A percentile compares a stretch with the other conserved stretches of the same genome.
phyloP scores from a whole-genome alignment of 2,329 filamentous ascomycete genomes.

The Bipolaris zeicola region DNA sequence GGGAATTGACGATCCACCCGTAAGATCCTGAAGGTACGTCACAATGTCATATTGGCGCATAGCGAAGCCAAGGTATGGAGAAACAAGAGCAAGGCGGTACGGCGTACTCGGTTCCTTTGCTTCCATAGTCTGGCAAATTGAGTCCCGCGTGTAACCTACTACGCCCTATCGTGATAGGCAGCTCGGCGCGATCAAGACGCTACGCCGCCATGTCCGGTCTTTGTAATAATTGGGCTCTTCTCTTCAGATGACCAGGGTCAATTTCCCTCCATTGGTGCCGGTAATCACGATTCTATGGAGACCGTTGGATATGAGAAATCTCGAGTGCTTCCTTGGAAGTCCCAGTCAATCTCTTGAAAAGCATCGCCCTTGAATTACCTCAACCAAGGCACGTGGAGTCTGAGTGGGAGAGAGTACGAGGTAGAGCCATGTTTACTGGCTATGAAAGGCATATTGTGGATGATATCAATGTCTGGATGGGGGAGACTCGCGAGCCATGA shows the following conservation, averaged over 20 bases:
- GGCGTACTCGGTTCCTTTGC: constrained; percentile 48
- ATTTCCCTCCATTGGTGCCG: constrained; percentile 55
- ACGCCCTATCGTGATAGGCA: constrained; percentile 52
- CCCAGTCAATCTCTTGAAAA: constrained; percentile 62
- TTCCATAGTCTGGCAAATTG: constrained; percentile 48
- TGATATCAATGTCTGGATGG: no score
- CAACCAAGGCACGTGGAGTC: constrained; percentile 63
- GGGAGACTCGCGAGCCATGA: no score
- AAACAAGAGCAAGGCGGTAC: constrained; percentile 48
- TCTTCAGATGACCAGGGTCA: constrained; percentile 48
- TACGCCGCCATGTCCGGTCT: constrained; percentile 48
- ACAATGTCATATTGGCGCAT: constrained; percentile 47
- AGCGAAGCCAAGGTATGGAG: constrained; percentile 50
- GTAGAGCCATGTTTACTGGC: constrained; percentile 28
- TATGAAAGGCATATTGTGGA: no score
- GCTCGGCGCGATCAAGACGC: constrained; percentile 37
- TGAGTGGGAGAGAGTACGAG: constrained; percentile 53
- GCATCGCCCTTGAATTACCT: constrained; percentile 60
- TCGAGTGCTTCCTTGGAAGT: constrained; percentile 59
- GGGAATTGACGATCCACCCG: constrained; percentile 49
- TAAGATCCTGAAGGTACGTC: constrained; percentile 46
- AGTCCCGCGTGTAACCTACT: constrained; percentile 49
- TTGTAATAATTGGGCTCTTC: constrained; percentile 48
- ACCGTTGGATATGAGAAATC: constrained; percentile 60
- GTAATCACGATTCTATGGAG: constrained; percentile 57